Base-by-base conservation (phyloP, 768 basidiomycete genomes). In the Boletellus ananiceps region DNA sequence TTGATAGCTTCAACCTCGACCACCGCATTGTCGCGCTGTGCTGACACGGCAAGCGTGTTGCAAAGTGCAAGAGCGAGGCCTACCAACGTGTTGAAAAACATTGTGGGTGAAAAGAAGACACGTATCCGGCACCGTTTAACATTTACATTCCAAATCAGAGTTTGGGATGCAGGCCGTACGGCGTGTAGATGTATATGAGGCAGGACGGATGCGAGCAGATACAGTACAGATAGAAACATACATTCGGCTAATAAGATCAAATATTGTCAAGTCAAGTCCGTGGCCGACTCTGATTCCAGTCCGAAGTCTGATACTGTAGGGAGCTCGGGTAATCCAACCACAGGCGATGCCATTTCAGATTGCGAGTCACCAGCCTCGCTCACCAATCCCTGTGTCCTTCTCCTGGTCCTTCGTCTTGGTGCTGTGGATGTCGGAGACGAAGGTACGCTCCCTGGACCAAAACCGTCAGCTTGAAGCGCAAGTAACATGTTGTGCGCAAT, bases 401-500 rank as follows among this genome's bases (percentile, higher is more conserved):
- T 57, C 46, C 70, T 62, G 21, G 52, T 5, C 33, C 59, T 60
- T 37, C 69, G 57, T 54, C 64, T 63, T 35, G 59, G 52, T 41
- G 58, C 56, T 23, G 70, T 54, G 29, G 69, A 58, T 15, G 75
- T 72, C n/a, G 81, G 78, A 8, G 82, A 75, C 15, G 73, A 67
- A 11, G 81, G 73, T 9, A 68, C 64, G 48, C 78, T 70, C 12
- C 66, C 49, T 1, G 65, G 58, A 21, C 56, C 71, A 63, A 88
- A 88, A 0, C 84, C 88, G 54, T 84, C 79, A 6, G 83, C 79
- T 64, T 91, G 76, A 25, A 92, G 74, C 34, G 75, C 78, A 7
- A 84, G 85, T 46, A 92, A 65, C 85, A 93, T 86, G 56, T 84
- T 81, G 45, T 78, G 79, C 4, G 90, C 90, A 41, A 80, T 70